phyloP scores from a whole-genome alignment of 1,139 yeast species.

The Saccharomyces hybrid region DNA sequence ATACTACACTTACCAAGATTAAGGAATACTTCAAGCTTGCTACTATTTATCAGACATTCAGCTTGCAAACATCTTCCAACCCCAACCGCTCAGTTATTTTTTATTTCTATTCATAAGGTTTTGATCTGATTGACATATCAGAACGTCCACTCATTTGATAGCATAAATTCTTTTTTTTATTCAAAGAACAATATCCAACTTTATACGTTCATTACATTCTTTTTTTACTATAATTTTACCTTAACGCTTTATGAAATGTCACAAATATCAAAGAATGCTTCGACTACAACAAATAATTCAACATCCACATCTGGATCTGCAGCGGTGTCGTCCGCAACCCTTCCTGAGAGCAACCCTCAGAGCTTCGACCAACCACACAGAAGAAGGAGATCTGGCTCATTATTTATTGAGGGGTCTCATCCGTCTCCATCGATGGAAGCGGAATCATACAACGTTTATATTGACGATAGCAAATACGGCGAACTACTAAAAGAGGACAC shows the following conservation, averaged over 20 bases:
- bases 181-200: background rate
- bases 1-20: background rate
- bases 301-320: background rate
- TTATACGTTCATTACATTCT: background rate
- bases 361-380: background rate
- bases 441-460: background rate
- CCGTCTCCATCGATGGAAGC: background rate
- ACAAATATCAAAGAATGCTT: background rate
- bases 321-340: background rate
- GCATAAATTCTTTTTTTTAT: background rate
- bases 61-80: background rate
- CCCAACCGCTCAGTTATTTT: background rate
- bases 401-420: conserved; percentile 1
- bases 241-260: background rate
- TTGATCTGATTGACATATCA: background rate
- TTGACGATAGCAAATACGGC: background rate
- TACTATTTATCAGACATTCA: background rate
- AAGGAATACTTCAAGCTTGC: background rate
- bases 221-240: background rate
- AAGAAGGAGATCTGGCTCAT: background rate
- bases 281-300: background rate
- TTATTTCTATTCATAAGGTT: background rate
- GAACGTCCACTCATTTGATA: background rate
- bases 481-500: background rate
- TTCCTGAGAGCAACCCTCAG: background rate